Evolutionary conservation across 2,329 filamentous ascomycete species (phyloP), one percentile per base, ranked within the genome.

Genomic region (Dothideomycetes sp.): DNA sequence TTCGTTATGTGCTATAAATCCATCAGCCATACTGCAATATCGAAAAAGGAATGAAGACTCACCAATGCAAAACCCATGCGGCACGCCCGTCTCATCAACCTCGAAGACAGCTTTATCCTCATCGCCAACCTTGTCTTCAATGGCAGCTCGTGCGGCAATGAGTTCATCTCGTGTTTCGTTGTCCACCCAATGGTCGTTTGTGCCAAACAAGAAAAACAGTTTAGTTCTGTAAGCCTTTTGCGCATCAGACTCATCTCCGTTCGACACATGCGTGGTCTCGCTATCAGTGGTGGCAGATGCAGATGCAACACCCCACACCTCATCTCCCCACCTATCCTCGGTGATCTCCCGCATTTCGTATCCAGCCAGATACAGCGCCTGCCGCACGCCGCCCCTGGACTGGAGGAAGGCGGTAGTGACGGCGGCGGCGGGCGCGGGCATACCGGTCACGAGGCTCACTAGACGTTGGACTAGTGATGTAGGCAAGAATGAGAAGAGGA

Each of bases 151-250:
- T 9, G 60, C 49, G 30, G 54, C 55, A 34, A 79, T 69, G 29
- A 79, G 59, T 31, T 67, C 65, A 47, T 78, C 70, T 27, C 74
- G 60, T 19, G 73, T 77, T 48, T 63, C 58, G 45, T 75, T 64
- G 2, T 73, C 73, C 18, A 79, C 71, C 75, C 75, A 79, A 49
- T 77, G 73, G 50, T 80, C 76, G 35, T 70, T 59, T 27, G 68
- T 59, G 1, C 71, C 75, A 53, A 77, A 80, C 47, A 76, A 69
- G 50, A 80, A 76, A 37, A 68, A 66, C 31, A 79, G 45, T 37
- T 64, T 66, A 3, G 67, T 59, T 2, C 64, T 54, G 11, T 32
- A 22, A 11, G 14, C 5, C 61, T 52, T 34, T 61, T 29, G 14
- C 1, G 39, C n/a, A 3, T 37, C 19, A 8, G 24, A 8, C 7